phyloP scores from a whole-genome alignment of 352 stramenopile species.

The Saprolegnia diclina region DNA sequence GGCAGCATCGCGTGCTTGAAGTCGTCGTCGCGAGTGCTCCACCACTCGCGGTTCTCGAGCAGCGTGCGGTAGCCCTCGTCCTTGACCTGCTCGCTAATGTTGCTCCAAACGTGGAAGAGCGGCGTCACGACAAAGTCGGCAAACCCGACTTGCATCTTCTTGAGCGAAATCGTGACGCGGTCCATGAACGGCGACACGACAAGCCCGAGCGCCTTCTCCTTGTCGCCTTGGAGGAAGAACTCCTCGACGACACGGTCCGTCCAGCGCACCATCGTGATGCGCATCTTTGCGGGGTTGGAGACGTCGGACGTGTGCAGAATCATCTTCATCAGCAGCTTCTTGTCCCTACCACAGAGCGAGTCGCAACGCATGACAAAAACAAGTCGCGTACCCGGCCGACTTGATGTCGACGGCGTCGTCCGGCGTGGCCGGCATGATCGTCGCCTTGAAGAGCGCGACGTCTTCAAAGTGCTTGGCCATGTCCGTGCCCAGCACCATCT shows the following conservation, averaged over 20 bases:
- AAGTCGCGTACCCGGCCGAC: constrained; percentile 53
- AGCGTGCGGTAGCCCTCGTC: constrained; percentile 56
- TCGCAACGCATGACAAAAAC: too few relatives aligned
- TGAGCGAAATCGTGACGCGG: constrained; percentile 84
- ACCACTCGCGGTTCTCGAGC: constrained; percentile 78
- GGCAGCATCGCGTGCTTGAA: constrained; percentile 85
- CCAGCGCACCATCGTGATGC: constrained; percentile 87
- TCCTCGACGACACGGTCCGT: constrained; percentile 91
- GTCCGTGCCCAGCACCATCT: constrained; percentile 87
- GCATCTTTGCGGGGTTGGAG: constrained; percentile 90
- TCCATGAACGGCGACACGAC: constrained; percentile 92
- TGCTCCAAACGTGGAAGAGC: constrained; percentile 79
- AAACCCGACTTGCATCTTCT: constrained; percentile 93
- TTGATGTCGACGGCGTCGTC: constrained; percentile 68
- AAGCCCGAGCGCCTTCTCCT: constrained; percentile 88
- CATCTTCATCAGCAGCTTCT: constrained; percentile 85
- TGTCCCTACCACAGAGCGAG: constrained; percentile 42
- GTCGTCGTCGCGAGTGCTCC: constrained; percentile 64
- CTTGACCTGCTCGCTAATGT: constrained; percentile 73
- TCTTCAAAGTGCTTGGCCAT: constrained; percentile 89
- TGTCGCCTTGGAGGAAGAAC: constrained; percentile 94
- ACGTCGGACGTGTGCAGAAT: constrained; percentile 92
- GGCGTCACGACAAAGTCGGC: constrained; percentile 91
- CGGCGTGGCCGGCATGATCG: constrained; percentile 58
- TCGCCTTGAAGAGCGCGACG: constrained; percentile 81